Evolutionary conservation across 805 yeast genomes (phyloP).

Genomic region (Ogataea pini): DNA sequence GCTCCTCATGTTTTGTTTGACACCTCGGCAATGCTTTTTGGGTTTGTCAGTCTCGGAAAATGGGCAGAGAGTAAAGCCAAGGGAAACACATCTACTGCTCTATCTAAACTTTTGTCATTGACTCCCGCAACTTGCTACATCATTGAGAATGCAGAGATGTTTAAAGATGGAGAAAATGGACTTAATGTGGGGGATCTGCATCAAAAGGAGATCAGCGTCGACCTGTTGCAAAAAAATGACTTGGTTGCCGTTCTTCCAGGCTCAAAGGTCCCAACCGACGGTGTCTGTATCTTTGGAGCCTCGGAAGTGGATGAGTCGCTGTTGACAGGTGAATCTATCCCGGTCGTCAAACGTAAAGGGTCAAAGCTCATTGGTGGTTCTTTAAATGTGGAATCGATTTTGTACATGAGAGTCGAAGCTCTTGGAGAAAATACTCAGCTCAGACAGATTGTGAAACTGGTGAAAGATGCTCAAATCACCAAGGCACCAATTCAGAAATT

Average conservation of each 20-base stretch:
- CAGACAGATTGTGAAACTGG: slow-evolving; percentile 81
- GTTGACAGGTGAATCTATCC: slow-evolving; percentile 87
- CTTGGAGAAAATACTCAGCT: slow-evolving; percentile 86
- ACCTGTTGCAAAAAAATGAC: slow-evolving; percentile 75
- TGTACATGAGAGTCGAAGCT: slow-evolving; percentile 65
- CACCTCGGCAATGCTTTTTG: slow-evolving; percentile 79
- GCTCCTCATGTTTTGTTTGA: slow-evolving; percentile 80
- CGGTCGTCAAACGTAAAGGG: slow-evolving; percentile 63
- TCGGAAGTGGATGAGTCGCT: slow-evolving; percentile 88
- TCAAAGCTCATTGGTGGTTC: slow-evolving; percentile 85
- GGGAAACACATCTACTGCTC: slow-evolving; percentile 88
- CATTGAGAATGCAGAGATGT: slow-evolving; percentile 42
- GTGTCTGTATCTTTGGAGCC: slow-evolving; percentile 71
- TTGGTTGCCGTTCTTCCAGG: slow-evolving; percentile 82
- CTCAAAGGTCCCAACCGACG: slow-evolving; percentile 89
- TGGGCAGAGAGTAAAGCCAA: slow-evolving; percentile 90
- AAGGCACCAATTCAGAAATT: slow-evolving; percentile 89
- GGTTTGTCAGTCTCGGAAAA: slow-evolving; percentile 87
- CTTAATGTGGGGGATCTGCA: slow-evolving; percentile 28
- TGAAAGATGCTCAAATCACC: slow-evolving; percentile 84
- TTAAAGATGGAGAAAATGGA: slow-evolving; percentile 7
- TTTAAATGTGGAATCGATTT: slow-evolving; percentile 73
- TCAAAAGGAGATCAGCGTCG: slow-evolving; percentile 62
- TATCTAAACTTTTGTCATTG: slow-evolving; percentile 75
- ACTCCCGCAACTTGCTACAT: slow-evolving; percentile 78